Evolutionary conservation across 371 early-diverging fungal genomes (phyloP).

Genomic region (Mortierella sp.): DNA sequence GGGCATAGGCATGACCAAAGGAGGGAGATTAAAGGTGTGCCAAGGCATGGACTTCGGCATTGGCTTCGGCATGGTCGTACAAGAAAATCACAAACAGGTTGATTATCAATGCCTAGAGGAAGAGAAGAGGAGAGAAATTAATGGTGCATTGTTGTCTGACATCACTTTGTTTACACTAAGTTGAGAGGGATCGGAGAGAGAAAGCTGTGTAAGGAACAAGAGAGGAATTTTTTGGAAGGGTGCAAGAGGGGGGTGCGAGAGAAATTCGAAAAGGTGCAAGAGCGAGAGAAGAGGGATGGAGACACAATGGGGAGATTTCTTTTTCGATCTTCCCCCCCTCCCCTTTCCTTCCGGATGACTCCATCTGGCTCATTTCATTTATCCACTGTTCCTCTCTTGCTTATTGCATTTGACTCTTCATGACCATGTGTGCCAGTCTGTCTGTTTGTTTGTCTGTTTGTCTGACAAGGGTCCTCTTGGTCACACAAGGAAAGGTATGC

Average conservation of each 20-base stretch:
- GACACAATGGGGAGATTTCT: background rate
- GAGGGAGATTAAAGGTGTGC: too few species aligned
- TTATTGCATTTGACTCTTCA: background rate
- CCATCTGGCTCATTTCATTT: background rate
- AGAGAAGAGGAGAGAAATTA: background rate
- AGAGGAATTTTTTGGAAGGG: background rate
- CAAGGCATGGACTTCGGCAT: too few species aligned
- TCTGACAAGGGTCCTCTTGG: background rate
- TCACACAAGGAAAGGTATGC: background rate
- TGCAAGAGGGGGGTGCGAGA: background rate
- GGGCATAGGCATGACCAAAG: too few species aligned
- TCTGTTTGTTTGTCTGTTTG: background rate
- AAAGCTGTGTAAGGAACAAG: background rate
- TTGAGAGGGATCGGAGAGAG: background rate
- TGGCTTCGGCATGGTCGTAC: too few species aligned
- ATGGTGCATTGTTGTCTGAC: too few species aligned
- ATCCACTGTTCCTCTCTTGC: background rate
- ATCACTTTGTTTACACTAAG: background rate
- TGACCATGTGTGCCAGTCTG: background rate
- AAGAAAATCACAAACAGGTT: too few species aligned
- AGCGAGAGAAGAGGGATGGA: background rate
- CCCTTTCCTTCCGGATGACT: constrained; percentile 13
- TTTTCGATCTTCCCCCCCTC: too few species aligned
- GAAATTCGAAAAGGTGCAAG: background rate
- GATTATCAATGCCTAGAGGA: too few species aligned